These are phyloP conservation scores for Heritiera littoralis DNA, from an alignment of 345 rosid genomes.

Conservation along the genomic window DNA sequence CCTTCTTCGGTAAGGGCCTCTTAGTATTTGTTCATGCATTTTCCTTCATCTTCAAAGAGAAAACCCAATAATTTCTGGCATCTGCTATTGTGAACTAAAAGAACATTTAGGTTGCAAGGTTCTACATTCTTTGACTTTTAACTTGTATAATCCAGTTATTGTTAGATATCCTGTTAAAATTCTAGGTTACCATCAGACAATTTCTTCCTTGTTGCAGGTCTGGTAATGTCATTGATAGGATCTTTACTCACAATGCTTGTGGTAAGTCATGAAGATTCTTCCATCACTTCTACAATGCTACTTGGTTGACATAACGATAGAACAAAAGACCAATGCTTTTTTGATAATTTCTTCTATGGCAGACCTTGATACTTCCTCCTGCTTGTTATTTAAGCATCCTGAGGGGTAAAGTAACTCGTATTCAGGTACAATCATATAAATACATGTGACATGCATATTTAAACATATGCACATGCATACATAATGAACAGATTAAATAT, in stretches of 20 bases:
- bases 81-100: not conserved
- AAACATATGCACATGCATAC: not conserved
- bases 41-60: not conserved
- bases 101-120: not conserved
- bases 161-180: not conserved
- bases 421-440: slow-evolving; percentile 49
- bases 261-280: slow-evolving; percentile 40
- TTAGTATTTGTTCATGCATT: not conserved
- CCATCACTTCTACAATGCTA: not conserved
- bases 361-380: slow-evolving; percentile 51
- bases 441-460: not conserved
- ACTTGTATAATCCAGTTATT: not conserved
- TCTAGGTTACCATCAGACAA: not conserved
- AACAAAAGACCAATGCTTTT: not conserved
- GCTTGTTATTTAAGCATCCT: too few species aligned
- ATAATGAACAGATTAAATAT: too few species aligned
- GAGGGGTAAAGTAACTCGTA: slow-evolving; percentile 47
- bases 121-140: not conserved
- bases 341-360: slow-evolving; percentile 24
- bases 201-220: slow-evolving; percentile 5
- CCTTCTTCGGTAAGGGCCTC: slow-evolving; percentile 70
- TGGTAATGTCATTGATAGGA: slow-evolving; percentile 71
- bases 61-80: not conserved
- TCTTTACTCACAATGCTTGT: slow-evolving; percentile 92
- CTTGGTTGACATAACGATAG: not conserved